Conservation (phyloP, 371 early-diverging fungal species). For the Saksenaea vasiformis region DNA sequence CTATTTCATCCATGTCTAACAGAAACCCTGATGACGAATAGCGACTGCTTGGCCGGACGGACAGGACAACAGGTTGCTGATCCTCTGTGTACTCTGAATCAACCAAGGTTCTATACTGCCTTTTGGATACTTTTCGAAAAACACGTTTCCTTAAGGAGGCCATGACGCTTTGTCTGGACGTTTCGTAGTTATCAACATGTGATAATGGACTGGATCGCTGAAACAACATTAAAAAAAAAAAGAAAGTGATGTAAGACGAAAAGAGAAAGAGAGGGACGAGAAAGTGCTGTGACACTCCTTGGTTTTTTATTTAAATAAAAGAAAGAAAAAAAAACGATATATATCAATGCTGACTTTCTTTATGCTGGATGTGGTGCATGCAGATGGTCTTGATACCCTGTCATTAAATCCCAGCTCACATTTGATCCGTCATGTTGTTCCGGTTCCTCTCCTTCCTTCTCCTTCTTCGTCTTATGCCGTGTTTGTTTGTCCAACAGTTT, state of each 20-base stretch:
- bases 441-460: neutral
- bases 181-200: neutral
- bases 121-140: neutral
- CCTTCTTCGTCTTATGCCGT: neutral
- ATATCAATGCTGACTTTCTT: slow-evolving; percentile 4
- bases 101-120: neutral
- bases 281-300: neutral
- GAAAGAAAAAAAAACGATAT: no score
- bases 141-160: neutral
- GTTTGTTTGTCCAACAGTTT: neutral
- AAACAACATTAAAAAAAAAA: neutral
- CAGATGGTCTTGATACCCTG: slow-evolving; percentile 21
- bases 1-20: neutral
- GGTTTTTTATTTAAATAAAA: slow-evolving; percentile 2
- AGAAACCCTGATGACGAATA: neutral
- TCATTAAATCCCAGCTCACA: slow-evolving; percentile 20
- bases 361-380: slow-evolving; percentile 15
- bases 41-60: neutral
- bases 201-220: neutral
- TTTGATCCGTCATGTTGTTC: slow-evolving; percentile 10
- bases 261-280: neutral
- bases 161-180: neutral
- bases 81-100: slow-evolving; percentile 2
- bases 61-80: neutral
- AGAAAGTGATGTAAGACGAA: neutral